phyloP scores from a whole-genome alignment of 2,329 filamentous ascomycete genomes.

The Tolypocladium inflatum region DNA sequence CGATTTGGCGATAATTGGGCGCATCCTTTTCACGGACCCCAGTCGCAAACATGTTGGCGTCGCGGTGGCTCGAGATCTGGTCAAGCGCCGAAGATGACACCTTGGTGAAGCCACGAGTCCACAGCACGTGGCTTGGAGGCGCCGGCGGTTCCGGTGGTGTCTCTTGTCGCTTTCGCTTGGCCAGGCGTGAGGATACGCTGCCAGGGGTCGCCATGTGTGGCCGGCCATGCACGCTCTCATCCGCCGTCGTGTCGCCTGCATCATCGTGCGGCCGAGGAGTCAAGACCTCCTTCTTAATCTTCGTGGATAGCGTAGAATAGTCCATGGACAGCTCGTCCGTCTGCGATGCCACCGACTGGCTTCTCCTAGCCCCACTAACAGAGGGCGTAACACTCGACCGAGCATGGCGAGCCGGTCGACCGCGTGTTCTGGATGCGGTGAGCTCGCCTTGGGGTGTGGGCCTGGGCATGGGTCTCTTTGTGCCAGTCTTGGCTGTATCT shows the following conservation, averaged over 20 bases:
- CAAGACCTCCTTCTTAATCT: conserved; percentile 49
- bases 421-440: conserved; percentile 19
- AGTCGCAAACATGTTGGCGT: conserved; percentile 71
- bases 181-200: conserved; percentile 26
- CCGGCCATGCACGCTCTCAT: conserved; percentile 38
- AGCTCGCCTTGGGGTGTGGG: conserved; percentile 14
- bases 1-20: conserved; percentile 64
- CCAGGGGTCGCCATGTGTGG: conserved; percentile 26
- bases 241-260: conserved; percentile 43
- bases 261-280: conserved; percentile 48
- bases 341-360: conserved; percentile 36
- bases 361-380: conserved; percentile 24
- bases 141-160: conserved; percentile 35
- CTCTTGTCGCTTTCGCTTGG: conserved; percentile 50
- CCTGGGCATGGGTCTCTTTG: conserved; percentile 22
- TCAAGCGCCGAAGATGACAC: conserved; percentile 66
- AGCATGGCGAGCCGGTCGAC: conserved; percentile 24
- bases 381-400: conserved; percentile 26
- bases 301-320: conserved; percentile 25
- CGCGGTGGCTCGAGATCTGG: conserved; percentile 66
- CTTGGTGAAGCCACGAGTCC: conserved; percentile 66
- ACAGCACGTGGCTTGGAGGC: conserved; percentile 60
- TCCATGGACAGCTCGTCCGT: conserved; percentile 39
- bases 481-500: conserved; percentile 15
- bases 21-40: conserved; percentile 67